phyloP scores from a whole-genome alignment of 129 eudicot species.

The Centella asiatica region DNA sequence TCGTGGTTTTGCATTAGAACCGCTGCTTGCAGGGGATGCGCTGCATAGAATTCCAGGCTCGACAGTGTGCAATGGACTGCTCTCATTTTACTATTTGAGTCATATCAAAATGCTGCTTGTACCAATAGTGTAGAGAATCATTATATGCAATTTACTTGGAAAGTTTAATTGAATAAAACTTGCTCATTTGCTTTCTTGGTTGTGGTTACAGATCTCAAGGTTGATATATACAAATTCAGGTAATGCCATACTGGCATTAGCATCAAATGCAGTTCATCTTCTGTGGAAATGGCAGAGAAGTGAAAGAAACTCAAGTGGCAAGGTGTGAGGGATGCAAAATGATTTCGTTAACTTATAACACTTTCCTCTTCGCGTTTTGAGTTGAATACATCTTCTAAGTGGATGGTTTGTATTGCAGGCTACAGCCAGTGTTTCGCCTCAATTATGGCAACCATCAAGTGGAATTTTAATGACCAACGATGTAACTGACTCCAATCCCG shows the following conservation, averaged over 20 bases:
- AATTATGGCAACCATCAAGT: conserved; percentile 88
- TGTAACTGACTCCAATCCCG: conserved; percentile 49
- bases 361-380: neutral
- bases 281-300: conserved; percentile 92
- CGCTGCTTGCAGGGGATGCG: too few species aligned
- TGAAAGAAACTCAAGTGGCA: conserved; percentile 65
- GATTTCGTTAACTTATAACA: neutral
- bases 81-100: too few species aligned
- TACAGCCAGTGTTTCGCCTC: conserved; percentile 67
- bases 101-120: neutral
- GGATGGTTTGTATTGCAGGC: conserved; percentile 36
- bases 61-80: too few species aligned
- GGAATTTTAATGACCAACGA: conserved; percentile 88
- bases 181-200: conserved; percentile 4
- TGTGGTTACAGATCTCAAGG: conserved; percentile 52
- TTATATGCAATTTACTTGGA: too few species aligned
- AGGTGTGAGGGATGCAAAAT: conserved; percentile 30
- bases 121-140: neutral
- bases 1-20: too few species aligned
- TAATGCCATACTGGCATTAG: conserved; percentile 67
- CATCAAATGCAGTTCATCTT: conserved; percentile 73
- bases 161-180: neutral
- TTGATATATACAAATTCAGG: conserved; percentile 89
- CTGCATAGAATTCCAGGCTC: too few species aligned
- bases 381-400: neutral